Evolutionary conservation across 352 stramenopile genomes (phyloP).

Genomic region (Pythium grandisporangium): DNA sequence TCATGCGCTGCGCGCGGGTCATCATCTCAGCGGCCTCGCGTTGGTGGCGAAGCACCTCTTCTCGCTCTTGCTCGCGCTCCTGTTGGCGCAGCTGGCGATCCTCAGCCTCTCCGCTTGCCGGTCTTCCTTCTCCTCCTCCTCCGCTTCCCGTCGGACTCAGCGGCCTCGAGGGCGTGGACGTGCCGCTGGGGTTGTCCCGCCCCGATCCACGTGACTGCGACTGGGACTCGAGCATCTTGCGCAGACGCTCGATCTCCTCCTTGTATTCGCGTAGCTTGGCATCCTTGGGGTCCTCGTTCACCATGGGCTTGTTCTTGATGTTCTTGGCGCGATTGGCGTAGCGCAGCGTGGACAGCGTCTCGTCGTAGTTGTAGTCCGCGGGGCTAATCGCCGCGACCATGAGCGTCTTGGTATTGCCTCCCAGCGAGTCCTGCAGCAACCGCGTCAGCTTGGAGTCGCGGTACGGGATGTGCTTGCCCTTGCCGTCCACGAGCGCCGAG

Average conservation of each 20-base stretch:
- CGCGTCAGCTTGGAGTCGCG: constrained; percentile 90
- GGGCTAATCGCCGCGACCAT: constrained; percentile 95
- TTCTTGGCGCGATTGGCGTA: constrained; percentile 96
- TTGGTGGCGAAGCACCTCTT: constrained; percentile 59
- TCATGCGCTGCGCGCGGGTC: constrained; percentile 53
- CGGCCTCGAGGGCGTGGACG: constrained; percentile 23
- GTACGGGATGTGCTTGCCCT: constrained; percentile 86
- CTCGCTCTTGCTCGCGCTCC: constrained; percentile 31
- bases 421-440: constrained; percentile 89
- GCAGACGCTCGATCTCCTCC: constrained; percentile 81
- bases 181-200: constrained; percentile 19
- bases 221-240: constrained; percentile 71
- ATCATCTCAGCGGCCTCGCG: constrained; percentile 64
- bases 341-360: constrained; percentile 93
- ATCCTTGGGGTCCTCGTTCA: constrained; percentile 94
- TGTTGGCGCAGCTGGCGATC: too few relatives aligned
- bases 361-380: constrained; percentile 92
- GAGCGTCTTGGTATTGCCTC: constrained; percentile 93
- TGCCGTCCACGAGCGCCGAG: constrained; percentile 76
- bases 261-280: constrained; percentile 89
- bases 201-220: constrained; percentile 38
- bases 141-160: constrained; percentile 9
- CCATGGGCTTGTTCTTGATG: constrained; percentile 95
- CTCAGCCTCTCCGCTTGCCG: too few relatives aligned
- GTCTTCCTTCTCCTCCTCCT: too few relatives aligned